Conservation (phyloP, 1,284 basidiomycete species). For the Phlebopus sp. region DNA sequence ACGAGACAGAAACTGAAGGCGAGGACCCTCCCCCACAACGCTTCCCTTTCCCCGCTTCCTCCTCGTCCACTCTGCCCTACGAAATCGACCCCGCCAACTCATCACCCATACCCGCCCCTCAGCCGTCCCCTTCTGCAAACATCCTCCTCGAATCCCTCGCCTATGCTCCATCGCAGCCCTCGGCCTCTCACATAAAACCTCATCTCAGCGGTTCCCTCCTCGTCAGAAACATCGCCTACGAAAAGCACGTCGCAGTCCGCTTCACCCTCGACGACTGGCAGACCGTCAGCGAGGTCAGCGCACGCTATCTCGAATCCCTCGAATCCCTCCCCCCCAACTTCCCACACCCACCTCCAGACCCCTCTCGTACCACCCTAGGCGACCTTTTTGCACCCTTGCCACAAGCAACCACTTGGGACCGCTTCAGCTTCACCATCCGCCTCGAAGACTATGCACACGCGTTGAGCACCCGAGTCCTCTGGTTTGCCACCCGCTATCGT, state of each 20-base stretch:
- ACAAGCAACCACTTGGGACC: conserved; percentile 44
- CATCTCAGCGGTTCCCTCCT: conserved; percentile 67
- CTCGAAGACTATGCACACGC: conserved; percentile 73
- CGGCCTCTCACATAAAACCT: conserved; percentile 25
- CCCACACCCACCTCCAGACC: conserved; percentile 20
- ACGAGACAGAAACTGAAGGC: conserved; percentile 77
- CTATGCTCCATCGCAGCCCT: conserved; percentile 36
- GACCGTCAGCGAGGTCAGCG: conserved; percentile 85
- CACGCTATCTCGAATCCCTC: conserved; percentile 58
- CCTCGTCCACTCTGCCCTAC: conserved; percentile 56
- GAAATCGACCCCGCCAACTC: conserved; percentile 43
- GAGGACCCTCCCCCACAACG: conserved; percentile 35
- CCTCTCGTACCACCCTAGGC: conserved; percentile 28
- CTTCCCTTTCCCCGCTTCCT: conserved; percentile 44
- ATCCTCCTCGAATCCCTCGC: conserved; percentile 50
- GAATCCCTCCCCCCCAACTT: conserved; percentile 42
- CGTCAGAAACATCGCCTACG: conserved; percentile 83
- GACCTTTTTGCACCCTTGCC: conserved; percentile 19
- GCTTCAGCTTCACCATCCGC: conserved; percentile 61
- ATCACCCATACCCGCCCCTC: conserved; percentile 42
- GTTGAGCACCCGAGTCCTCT: conserved; percentile 64
- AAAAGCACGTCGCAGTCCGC: conserved; percentile 83
- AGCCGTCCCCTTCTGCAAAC: conserved; percentile 32
- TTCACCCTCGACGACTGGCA: conserved; percentile 95
- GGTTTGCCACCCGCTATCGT: conserved; percentile 62